A percentile compares a stretch with the other conserved stretches of the same genome.
These are phyloP conservation scores for Ophiocordyceps camponoti-leonardi DNA, from an alignment of 2,329 filamentous ascomycete genomes.

Conservation along the genomic window DNA sequence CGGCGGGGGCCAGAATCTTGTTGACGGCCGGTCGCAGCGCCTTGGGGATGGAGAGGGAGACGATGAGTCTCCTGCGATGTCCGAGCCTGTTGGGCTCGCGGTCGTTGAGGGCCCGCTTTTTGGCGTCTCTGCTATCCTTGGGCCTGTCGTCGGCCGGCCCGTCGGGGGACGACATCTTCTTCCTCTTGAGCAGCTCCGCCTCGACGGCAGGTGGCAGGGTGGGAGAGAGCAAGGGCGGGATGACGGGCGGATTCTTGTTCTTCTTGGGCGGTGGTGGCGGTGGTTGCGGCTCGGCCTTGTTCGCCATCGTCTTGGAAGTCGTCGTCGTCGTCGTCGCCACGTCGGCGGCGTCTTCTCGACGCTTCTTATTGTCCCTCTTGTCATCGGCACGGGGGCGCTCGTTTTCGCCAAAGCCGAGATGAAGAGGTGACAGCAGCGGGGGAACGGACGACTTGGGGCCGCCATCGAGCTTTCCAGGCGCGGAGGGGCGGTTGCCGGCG, in stretches of 20 bases:
- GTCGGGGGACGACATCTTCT: slow-evolving; percentile 10
- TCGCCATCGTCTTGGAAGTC: neutral
- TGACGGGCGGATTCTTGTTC: slow-evolving; percentile 16
- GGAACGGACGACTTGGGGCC: slow-evolving; percentile 27
- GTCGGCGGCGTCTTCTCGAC: slow-evolving; percentile 11
- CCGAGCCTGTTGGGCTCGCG: slow-evolving; percentile 13
- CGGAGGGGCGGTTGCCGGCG: slow-evolving; percentile 15
- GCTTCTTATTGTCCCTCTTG: slow-evolving; percentile 9
- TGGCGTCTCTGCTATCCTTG: slow-evolving; percentile 9
- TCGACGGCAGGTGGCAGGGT: slow-evolving; percentile 36
- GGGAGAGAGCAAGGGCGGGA: slow-evolving; percentile 37
- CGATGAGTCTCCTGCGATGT: slow-evolving; percentile 17
- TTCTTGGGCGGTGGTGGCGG: slow-evolving; percentile 15
- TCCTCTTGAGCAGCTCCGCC: slow-evolving; percentile 15
- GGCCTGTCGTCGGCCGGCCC: slow-evolving; percentile 7
- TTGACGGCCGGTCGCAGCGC: slow-evolving; percentile 20
- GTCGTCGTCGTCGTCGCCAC: slow-evolving; percentile 11
- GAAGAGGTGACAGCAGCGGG: slow-evolving; percentile 34
- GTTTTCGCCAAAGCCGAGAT: slow-evolving; percentile 25
- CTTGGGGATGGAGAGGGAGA: slow-evolving; percentile 32
- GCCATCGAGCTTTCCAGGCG: slow-evolving; percentile 20
- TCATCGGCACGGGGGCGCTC: slow-evolving; percentile 7
- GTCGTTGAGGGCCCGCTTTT: slow-evolving; percentile 12
- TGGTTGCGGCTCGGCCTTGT: slow-evolving; percentile 6
- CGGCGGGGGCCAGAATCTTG: slow-evolving; percentile 14